A percentile compares a stretch with the other conserved stretches of the same genome.
Evolutionary conservation across 1,139 yeast genomes (phyloP).

Genomic region (Yamadazyma diddensiae): DNA sequence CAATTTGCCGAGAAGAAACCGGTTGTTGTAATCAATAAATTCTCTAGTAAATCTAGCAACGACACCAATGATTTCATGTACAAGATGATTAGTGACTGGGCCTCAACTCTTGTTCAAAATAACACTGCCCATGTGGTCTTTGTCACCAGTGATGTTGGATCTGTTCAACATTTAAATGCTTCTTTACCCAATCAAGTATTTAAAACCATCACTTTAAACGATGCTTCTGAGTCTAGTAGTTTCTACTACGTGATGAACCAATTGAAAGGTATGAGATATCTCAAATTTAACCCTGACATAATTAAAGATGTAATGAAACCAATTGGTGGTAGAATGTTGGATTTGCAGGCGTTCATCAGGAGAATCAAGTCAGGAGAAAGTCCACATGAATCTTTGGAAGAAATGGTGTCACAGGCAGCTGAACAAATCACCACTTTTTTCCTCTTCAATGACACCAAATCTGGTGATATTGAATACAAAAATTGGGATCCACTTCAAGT

Average conservation of each 20-base stretch:
- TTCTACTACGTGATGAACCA: conserved; percentile 67
- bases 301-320: conserved; percentile 52
- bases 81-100: conserved; percentile 84
- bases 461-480: conserved; percentile 22
- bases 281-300: conserved; percentile 38
- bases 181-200: conserved; percentile 86
- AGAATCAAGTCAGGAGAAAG: conserved; percentile 85
- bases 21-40: conserved; percentile 78
- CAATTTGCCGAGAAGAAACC: conserved; percentile 88
- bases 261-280: conserved; percentile 28
- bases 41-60: conserved; percentile 52
- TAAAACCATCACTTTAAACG: conserved; percentile 70
- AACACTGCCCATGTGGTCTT: conserved; percentile 88
- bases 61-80: conserved; percentile 60
- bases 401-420: conserved; percentile 80
- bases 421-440: conserved; percentile 86
- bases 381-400: conserved; percentile 71
- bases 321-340: conserved; percentile 93
- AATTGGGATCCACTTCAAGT: conserved; percentile 80
- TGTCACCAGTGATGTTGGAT: conserved; percentile 81
- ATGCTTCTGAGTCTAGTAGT: conserved; percentile 75
- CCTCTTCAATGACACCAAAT: conserved; percentile 38
- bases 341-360: conserved; percentile 84
- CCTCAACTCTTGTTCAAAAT: conserved; percentile 68
- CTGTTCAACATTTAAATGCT: conserved; percentile 62